Conservation (phyloP, 1,284 basidiomycete species). For the Tilletia setariae region DNA sequence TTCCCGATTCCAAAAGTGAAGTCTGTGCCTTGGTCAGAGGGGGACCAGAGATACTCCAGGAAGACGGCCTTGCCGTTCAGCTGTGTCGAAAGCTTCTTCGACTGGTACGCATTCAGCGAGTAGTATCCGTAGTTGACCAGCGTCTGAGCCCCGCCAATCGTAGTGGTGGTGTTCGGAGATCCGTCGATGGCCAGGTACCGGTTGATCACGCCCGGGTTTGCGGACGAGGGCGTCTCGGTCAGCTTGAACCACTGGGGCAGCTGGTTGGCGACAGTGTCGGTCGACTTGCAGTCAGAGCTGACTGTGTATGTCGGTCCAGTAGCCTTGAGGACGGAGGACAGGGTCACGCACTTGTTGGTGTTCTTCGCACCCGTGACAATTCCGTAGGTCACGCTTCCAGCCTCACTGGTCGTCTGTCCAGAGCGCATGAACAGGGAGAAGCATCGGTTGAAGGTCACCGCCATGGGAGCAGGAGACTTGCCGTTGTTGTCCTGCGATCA, state of each 20-base stretch:
- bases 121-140: background rate
- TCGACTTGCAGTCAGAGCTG: background rate
- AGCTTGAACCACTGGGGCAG: constrained; percentile 12
- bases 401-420: background rate
- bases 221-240: background rate
- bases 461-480: background rate
- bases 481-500: constrained; percentile 5
- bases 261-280: constrained; percentile 10
- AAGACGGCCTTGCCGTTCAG: constrained; percentile 2
- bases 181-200: background rate
- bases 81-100: constrained; percentile 5
- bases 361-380: background rate
- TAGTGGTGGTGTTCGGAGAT: background rate
- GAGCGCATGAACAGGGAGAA: background rate
- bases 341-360: background rate
- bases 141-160: background rate
- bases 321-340: background rate
- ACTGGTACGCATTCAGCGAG: background rate
- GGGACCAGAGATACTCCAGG: background rate
- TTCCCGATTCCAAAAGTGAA: too few species aligned
- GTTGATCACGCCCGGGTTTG: background rate
- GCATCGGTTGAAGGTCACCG: background rate
- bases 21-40: too few species aligned
- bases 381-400: background rate
- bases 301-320: background rate